Evolutionary conservation across 495 filamentous ascomycete genomes (phyloP), one percentile per base, ranked within the genome.

Genomic region (Lasiosphaeria hispida): DNA sequence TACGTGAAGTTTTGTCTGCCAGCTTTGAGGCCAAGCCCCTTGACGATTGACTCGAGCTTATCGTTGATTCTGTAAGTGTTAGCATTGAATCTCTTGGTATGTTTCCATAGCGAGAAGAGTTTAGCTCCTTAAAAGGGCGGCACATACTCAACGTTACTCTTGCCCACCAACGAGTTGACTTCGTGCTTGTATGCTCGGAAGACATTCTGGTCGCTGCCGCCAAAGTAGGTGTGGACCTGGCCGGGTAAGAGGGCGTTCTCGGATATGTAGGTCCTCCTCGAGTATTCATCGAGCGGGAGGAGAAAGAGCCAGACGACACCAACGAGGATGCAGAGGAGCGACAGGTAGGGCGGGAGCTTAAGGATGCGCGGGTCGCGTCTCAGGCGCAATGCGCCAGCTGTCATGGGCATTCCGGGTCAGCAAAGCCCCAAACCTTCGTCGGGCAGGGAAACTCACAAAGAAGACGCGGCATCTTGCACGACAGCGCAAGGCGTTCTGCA

Each of bases 181-280:
- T 98, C 94, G 67, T 88, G 85, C 64, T 89, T 86, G 69, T 96
- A 97, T 6, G 92, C 95, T 8, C 92, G 82, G 72, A 97, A 96
- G 58, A 97, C 82, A 67, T 96, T 88, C 74, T 96, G 92, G 66
- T 98, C 94, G 69, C 90, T 95, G 18, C 94, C 93, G 2, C 89
- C 86, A 65, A 98, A 98, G 69, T 98, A 97, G 0, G 95, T 96
- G 73, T 97, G 92, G 10, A 97, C 94, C 67, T 97, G 94, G 13
- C 93, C 94, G 0, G 94, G 94, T 14, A 98, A 79, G 8, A 98
- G 85, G 14, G 94, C 94, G 72, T 98, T 98, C 70, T 98, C 94
- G 50, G 92, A 97, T 63, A 98, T 94, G 73, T 98, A 97, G 10
- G 94, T 98, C 44, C 82, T 77, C 59, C 95, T 86, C 50, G 91